Conservation (phyloP, 306 rosid species). For the Amphicarpaea edgeworthii region DNA sequence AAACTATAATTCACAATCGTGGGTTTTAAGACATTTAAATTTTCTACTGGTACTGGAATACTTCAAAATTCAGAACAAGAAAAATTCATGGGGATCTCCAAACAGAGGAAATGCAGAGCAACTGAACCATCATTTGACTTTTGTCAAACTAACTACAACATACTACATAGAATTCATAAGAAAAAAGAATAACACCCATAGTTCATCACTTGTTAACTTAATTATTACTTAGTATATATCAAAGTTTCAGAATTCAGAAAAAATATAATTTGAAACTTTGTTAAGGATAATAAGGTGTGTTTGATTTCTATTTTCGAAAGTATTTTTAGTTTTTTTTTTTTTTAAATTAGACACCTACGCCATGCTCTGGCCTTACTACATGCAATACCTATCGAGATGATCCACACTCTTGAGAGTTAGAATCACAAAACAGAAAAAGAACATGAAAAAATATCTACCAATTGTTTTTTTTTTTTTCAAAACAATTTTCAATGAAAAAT, state of each 20-base stretch:
- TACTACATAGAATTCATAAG: constrained; percentile 2
- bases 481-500: background rate
- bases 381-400: background rate
- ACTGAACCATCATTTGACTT: background rate
- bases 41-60: background rate
- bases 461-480: background rate
- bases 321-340: background rate
- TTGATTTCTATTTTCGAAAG: background rate
- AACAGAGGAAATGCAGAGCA: constrained; percentile 37
- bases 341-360: background rate
- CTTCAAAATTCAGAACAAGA: background rate
- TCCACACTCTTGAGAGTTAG: background rate
- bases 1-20: constrained; percentile 4
- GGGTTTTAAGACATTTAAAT: background rate
- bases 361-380: background rate
- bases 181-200: background rate
- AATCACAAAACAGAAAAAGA: background rate
- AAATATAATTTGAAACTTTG: background rate
- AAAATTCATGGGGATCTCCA: background rate
- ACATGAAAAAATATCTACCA: background rate
- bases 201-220: background rate
- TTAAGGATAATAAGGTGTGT: background rate
- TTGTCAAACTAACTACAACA: background rate
- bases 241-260: constrained; percentile 4
- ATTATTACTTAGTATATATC: background rate